Conservation (phyloP, 2,329 filamentous ascomycete genomes). For the Stachybotrys elegans region DNA sequence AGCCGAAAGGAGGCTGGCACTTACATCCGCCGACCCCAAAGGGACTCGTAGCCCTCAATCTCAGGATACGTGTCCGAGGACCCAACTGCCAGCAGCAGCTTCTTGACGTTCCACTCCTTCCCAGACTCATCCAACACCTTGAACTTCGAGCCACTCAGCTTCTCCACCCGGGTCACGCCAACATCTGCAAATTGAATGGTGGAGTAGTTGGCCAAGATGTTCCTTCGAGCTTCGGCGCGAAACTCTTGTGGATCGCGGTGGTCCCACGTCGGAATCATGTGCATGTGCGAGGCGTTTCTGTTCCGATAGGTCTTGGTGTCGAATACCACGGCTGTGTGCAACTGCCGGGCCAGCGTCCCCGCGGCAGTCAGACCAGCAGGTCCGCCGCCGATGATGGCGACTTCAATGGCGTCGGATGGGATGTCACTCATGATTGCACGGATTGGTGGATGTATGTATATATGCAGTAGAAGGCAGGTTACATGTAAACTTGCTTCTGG, state of each 20-base stretch:
- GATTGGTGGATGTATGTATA: too few relatives aligned
- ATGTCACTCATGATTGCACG: too few relatives aligned
- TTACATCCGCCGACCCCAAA: slow-evolving; percentile 42
- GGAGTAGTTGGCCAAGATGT: slow-evolving; percentile 2
- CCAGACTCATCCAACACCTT: background rate
- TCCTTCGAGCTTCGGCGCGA: background rate
- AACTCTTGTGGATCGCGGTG: background rate
- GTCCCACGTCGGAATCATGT: slow-evolving; percentile 23
- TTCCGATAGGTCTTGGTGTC: slow-evolving; percentile 37
- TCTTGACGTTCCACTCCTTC: slow-evolving; percentile 34
- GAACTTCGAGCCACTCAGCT: background rate
- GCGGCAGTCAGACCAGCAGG: slow-evolving; percentile 36
- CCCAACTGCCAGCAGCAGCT: slow-evolving; percentile 46
- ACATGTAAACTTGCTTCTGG: too few relatives aligned
- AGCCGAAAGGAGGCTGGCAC: background rate
- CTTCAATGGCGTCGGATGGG: background rate
- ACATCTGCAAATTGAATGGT: slow-evolving; percentile 1
- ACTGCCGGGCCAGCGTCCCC: slow-evolving; percentile 27
- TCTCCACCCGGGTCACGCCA: background rate
- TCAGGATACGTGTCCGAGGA: slow-evolving; percentile 39
- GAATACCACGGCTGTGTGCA: slow-evolving; percentile 32
- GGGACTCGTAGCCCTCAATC: slow-evolving; percentile 21
- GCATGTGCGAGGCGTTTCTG: slow-evolving; percentile 33
- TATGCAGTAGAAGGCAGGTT: too few relatives aligned
- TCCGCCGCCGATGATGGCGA: slow-evolving; percentile 16